A percentile compares a stretch with the other conserved stretches of the same genome.
Evolutionary conservation across 768 basidiomycete species (phyloP).

Genomic region (Lactarius tabidus): DNA sequence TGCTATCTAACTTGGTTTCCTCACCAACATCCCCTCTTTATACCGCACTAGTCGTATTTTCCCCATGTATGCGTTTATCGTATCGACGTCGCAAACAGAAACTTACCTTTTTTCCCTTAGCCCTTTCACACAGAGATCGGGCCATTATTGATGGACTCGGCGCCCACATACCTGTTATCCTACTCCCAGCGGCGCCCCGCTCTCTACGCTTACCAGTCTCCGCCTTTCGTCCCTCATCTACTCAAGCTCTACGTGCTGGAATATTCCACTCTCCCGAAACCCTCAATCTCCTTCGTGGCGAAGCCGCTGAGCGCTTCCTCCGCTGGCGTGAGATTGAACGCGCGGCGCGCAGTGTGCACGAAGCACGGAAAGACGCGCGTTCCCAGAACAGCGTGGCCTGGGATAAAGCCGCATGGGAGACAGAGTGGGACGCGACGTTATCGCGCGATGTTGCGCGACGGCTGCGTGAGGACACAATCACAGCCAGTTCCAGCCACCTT

Average conservation of each 20-base stretch:
- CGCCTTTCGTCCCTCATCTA: conserved; percentile 51
- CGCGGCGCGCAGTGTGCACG: conserved; percentile 44
- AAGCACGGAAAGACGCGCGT: conserved; percentile 25
- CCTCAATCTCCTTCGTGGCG: conserved; percentile 50
- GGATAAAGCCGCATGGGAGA: conserved; percentile 65
- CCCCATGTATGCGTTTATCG: conserved; percentile 33
- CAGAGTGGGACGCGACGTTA: conserved; percentile 57
- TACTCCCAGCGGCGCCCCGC: conserved; percentile 35
- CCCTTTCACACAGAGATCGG: conserved; percentile 29
- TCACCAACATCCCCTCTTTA: conserved; percentile 56
- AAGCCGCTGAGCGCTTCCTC: conserved; percentile 66
- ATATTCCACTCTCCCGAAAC: conserved; percentile 65
- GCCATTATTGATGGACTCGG: conserved; percentile 41
- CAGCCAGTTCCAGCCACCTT: background rate
- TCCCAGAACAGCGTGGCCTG: conserved; percentile 32
- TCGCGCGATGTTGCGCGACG: conserved; percentile 57
- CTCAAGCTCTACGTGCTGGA: conserved; percentile 50
- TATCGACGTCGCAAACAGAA: background rate
- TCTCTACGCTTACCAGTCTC: conserved; percentile 37
- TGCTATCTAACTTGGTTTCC: conserved; percentile 51
- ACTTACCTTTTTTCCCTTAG: conserved; percentile 4
- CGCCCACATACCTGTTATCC: conserved; percentile 53
- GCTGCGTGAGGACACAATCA: conserved; percentile 38
- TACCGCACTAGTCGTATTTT: conserved; percentile 54
- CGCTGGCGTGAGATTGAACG: conserved; percentile 69